Percentiles rank a stretch among this genome's conserved stretches.
phyloP scores from a whole-genome alignment of 2,329 filamentous ascomycete species.

The Colletotrichum australisinense region DNA sequence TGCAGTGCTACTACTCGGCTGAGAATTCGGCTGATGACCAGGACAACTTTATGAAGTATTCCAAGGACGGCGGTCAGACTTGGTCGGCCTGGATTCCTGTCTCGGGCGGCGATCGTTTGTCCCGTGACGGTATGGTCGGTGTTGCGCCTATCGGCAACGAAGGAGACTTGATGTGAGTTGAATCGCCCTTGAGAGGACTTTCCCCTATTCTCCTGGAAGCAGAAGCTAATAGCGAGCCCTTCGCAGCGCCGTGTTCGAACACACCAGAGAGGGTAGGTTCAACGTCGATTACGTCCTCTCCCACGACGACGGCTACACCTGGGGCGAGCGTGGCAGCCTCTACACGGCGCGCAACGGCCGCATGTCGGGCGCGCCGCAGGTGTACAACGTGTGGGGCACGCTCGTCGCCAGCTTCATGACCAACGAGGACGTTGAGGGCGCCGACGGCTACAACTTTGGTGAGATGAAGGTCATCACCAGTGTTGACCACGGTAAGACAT shows the following conservation, averaged over 20 bases:
- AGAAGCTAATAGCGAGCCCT: no score
- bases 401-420: conserved; percentile 58
- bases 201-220: no score
- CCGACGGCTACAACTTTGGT: conserved; percentile 31
- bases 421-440: conserved; percentile 52
- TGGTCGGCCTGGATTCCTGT: conserved; percentile 48
- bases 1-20: conserved; percentile 57
- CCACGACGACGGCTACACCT: conserved; percentile 53
- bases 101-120: conserved; percentile 30
- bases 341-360: conserved; percentile 49
- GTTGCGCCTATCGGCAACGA: no score
- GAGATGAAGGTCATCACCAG: conserved; percentile 46
- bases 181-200: no score
- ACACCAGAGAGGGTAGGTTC: neutral
- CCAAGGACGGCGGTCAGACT: conserved; percentile 51
- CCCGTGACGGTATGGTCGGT: no score
- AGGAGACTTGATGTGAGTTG: no score
- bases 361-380: conserved; percentile 50
- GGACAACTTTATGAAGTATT: conserved; percentile 53
- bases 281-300: conserved; percentile 50
- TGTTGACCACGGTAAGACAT: conserved; percentile 40
- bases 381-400: conserved; percentile 49
- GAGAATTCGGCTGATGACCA: conserved; percentile 53
- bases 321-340: conserved; percentile 49
- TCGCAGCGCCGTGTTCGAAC: no score